phyloP scores from a whole-genome alignment of 495 filamentous ascomycete species.

The Alectoria sarmentosa region DNA sequence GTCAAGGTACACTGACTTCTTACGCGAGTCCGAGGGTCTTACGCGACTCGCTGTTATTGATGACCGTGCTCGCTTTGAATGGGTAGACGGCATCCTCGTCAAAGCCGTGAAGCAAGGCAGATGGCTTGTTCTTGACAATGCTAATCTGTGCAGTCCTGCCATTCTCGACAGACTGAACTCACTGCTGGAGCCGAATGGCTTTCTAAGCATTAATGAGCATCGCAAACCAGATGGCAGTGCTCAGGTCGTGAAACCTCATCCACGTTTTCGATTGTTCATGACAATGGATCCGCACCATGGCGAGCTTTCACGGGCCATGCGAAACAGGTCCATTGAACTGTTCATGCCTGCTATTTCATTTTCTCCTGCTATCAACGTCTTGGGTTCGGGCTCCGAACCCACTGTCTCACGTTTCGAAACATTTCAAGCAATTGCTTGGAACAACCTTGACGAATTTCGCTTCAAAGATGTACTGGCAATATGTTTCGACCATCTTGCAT shows the following conservation, averaged over 20 bases:
- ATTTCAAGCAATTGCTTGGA: slow-evolving; percentile 34
- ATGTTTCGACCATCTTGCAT: slow-evolving; percentile 49
- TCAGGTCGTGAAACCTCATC: slow-evolving; percentile 71
- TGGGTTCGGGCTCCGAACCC: slow-evolving; percentile 39
- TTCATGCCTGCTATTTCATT: slow-evolving; percentile 48
- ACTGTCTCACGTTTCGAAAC: slow-evolving; percentile 44
- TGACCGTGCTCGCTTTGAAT: slow-evolving; percentile 76
- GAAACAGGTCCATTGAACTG: slow-evolving; percentile 89
- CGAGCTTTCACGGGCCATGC: slow-evolving; percentile 93
- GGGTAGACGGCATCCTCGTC: slow-evolving; percentile 89
- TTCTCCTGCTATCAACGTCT: slow-evolving; percentile 22
- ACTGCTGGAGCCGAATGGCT: slow-evolving; percentile 82
- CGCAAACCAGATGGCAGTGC: slow-evolving; percentile 74
- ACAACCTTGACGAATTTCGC: slow-evolving; percentile 19
- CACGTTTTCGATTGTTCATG: slow-evolving; percentile 85
- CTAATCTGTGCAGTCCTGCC: slow-evolving; percentile 90
- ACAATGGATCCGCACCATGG: slow-evolving; percentile 91
- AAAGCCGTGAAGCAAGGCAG: slow-evolving; percentile 77
- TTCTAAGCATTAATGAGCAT: slow-evolving; percentile 87
- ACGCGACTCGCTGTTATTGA: slow-evolving; percentile 33
- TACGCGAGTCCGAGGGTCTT: slow-evolving; percentile 33
- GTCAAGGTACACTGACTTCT: slow-evolving; percentile 27
- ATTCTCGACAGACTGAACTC: slow-evolving; percentile 95
- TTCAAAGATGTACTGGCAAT: slow-evolving; percentile 32
- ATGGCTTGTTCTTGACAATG: slow-evolving; percentile 95